A percentile compares a stretch with the other conserved stretches of the same genome.
Evolutionary conservation across 257 asterid species (phyloP).

Genomic region (Solanum medicagineum): DNA sequence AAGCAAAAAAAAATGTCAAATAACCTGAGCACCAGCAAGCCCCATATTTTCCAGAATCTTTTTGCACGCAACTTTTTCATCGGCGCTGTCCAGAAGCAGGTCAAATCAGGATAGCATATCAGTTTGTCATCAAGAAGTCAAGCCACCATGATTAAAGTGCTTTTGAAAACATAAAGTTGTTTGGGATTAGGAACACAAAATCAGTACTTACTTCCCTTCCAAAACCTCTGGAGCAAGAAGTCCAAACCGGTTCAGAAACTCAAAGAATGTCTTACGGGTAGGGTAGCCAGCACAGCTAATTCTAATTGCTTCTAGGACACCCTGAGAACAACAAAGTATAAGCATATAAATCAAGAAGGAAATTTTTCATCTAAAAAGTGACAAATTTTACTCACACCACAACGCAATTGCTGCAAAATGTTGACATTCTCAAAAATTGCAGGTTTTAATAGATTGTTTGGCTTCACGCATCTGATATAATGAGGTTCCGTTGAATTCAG

Average conservation of each 20-base stretch:
- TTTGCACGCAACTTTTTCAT: constrained; percentile 73
- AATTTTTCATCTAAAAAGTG: neutral
- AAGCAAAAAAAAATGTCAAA: neutral
- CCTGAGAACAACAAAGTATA: neutral
- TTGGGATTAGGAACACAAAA: neutral
- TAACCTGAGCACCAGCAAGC: constrained; percentile 93
- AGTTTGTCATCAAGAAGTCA: neutral
- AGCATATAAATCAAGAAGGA: neutral
- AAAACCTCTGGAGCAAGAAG: constrained; percentile 58
- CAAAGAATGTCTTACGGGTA: constrained; percentile 83
- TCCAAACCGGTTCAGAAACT: constrained; percentile 74
- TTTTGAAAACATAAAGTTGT: neutral
- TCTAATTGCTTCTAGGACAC: constrained; percentile 58
- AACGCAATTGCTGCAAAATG: constrained; percentile 89
- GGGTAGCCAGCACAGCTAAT: constrained; percentile 99
- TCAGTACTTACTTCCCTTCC: constrained; percentile 6
- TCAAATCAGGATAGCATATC: neutral
- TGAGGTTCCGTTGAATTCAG: constrained; percentile 95
- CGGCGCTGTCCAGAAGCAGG: constrained; percentile 21
- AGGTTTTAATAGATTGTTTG: constrained; percentile 89
- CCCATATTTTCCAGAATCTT: constrained; percentile 77
- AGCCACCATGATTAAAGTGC: neutral
- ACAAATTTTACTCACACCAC: constrained; percentile 74
- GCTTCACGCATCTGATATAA: constrained; percentile 96
- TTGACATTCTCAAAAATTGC: constrained; percentile 85